Conservation (phyloP, 2,329 filamentous ascomycete species). For the Rutstroemia sp. region DNA sequence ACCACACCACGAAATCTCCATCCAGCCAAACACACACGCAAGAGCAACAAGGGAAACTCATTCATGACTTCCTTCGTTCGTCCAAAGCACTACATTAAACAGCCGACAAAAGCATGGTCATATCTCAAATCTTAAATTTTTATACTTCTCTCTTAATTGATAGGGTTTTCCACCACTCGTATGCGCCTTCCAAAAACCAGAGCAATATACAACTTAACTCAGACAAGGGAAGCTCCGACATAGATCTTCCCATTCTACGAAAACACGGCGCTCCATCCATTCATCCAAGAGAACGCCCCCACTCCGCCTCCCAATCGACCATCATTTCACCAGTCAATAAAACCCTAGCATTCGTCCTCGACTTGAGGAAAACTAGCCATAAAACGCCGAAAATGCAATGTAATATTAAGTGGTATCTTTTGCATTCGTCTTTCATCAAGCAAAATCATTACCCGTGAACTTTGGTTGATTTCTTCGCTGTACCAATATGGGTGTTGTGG, state of each 20-base stretch:
- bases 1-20: too few species aligned
- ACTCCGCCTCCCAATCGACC: neutral
- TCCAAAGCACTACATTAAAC: too few species aligned
- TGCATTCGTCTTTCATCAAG: constrained; percentile 1
- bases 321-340: neutral
- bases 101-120: too few species aligned
- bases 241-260: neutral
- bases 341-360: constrained; percentile 3
- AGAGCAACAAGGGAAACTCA: too few species aligned
- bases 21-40: too few species aligned
- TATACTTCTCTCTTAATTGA: too few species aligned
- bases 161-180: neutral
- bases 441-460: constrained; percentile 32
- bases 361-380: neutral
- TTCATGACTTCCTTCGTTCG: too few species aligned
- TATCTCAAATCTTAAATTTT: neutral
- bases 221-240: neutral
- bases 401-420: constrained; percentile 9
- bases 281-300: constrained; percentile 1
- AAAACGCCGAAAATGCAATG: constrained; percentile 5
- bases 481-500: constrained; percentile 87
- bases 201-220: constrained; percentile 8
- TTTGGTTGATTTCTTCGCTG: constrained; percentile 69
- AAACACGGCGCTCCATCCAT: neutral
- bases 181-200: neutral